Conservation (phyloP, 2,329 filamentous ascomycete genomes). For the Xylariaceae sp. region DNA sequence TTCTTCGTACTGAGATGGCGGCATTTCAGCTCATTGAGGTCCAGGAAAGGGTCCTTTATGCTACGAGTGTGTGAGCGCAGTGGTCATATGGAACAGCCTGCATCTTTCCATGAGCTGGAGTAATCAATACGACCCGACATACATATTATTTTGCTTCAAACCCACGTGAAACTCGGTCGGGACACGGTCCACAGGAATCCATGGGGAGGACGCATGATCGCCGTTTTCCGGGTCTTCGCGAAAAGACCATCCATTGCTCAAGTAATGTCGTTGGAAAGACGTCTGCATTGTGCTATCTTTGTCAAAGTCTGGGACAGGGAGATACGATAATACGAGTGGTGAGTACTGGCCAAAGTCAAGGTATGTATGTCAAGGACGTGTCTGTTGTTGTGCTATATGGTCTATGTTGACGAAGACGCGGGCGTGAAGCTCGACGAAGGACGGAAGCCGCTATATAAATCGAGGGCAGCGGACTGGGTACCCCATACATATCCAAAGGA, state of each 20-base stretch:
- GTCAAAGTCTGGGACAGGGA: background rate
- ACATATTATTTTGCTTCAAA: constrained; percentile 36
- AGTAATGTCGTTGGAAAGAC: constrained; percentile 7
- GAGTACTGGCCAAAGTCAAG: no score
- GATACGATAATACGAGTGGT: background rate
- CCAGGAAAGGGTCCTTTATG: constrained; percentile 53
- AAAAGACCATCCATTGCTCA: constrained; percentile 14
- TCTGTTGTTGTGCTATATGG: background rate
- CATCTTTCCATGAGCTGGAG: background rate
- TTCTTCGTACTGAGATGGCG: constrained; percentile 58
- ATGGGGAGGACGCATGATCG: constrained; percentile 19
- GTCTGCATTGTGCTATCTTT: background rate
- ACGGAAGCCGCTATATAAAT: background rate
- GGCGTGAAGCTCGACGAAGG: background rate
- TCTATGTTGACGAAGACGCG: background rate
- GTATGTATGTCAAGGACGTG: background rate
- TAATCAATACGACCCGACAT: constrained; percentile 1
- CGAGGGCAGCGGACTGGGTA: no score
- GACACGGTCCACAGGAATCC: constrained; percentile 33
- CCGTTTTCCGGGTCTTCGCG: constrained; percentile 1
- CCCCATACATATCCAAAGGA: no score
- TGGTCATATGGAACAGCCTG: background rate
- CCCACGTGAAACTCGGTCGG: constrained; percentile 38
- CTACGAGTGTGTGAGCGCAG: constrained; percentile 23
- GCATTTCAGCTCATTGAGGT: constrained; percentile 55